Evolutionary conservation across 192 early-diverging fungal genomes (phyloP).

Genomic region (Funneliformis geosporum): DNA sequence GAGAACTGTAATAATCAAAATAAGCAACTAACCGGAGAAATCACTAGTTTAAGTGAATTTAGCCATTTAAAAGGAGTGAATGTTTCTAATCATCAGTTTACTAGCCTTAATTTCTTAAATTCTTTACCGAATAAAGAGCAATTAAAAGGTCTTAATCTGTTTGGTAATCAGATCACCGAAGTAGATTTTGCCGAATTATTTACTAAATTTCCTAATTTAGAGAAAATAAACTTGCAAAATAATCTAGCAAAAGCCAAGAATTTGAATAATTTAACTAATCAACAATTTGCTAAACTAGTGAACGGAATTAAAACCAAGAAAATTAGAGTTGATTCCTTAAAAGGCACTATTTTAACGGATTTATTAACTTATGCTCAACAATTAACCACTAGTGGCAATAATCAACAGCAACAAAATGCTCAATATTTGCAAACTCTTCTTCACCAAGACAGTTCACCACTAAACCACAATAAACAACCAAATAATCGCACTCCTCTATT

Average conservation of each 20-base stretch:
- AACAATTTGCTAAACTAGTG: slow-evolving; percentile 11
- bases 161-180: neutral
- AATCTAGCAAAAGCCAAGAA: neutral
- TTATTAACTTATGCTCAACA: slow-evolving; percentile 17
- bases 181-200: slow-evolving; percentile 4
- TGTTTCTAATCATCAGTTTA: slow-evolving; percentile 1
- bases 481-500: neutral
- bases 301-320: slow-evolving; percentile 10
- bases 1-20: neutral
- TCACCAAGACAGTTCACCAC: neutral
- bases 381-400: neutral
- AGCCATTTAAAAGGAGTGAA: neutral
- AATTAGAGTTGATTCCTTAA: neutral
- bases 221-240: too few relatives aligned
- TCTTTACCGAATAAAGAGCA: slow-evolving; percentile 11
- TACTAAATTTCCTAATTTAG: slow-evolving; percentile 14
- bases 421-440: neutral
- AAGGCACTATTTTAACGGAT: slow-evolving; percentile 19
- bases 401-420: neutral
- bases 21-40: neutral
- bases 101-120: neutral
- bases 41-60: neutral
- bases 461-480: too few relatives aligned
- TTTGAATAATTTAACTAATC: slow-evolving; percentile 3
- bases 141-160: neutral